phyloP scores from a whole-genome alignment of 305 asterid species.

The Plantago rigida region DNA sequence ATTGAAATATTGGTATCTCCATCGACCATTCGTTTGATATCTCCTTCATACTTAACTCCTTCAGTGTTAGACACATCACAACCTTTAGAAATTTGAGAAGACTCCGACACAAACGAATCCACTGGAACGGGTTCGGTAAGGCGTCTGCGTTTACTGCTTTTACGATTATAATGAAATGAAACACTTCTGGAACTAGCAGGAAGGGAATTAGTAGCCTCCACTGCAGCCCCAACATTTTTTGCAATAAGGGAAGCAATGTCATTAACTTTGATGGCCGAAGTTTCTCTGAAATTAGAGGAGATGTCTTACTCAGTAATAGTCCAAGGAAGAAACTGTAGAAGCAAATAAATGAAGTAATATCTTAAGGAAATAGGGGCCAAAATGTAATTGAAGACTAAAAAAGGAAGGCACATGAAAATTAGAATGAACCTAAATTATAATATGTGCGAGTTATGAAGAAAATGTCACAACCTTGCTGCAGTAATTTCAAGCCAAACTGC shows the following conservation, averaged over 20 bases:
- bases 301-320: conserved; percentile 22
- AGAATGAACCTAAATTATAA: conserved; percentile 19
- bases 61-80: conserved; percentile 37
- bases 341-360: conserved; percentile 7
- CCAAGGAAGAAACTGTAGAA: conserved; percentile 13
- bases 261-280: conserved; percentile 88
- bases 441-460: conserved; percentile 24
- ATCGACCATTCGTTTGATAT: conserved; percentile 37
- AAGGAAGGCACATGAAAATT: conserved; percentile 10
- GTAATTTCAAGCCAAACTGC: conserved; percentile 95
- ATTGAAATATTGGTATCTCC: conserved; percentile 40
- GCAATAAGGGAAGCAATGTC: conserved; percentile 86
- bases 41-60: conserved; percentile 43
- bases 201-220: conserved; percentile 74
- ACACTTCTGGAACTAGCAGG: conserved; percentile 57
- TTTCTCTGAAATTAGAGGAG: conserved; percentile 65
- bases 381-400: background rate
- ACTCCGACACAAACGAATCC: conserved; percentile 34
- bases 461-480: conserved; percentile 70
- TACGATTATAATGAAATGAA: conserved; percentile 73
- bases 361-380: conserved; percentile 12
- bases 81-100: conserved; percentile 42
- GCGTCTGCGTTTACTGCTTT: conserved; percentile 75
- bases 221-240: conserved; percentile 86
- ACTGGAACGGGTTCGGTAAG: conserved; percentile 53